Evolutionary conservation across 495 filamentous ascomycete species (phyloP), one percentile per base, ranked within the genome.

Genomic region (Hypoxylon rickii): DNA sequence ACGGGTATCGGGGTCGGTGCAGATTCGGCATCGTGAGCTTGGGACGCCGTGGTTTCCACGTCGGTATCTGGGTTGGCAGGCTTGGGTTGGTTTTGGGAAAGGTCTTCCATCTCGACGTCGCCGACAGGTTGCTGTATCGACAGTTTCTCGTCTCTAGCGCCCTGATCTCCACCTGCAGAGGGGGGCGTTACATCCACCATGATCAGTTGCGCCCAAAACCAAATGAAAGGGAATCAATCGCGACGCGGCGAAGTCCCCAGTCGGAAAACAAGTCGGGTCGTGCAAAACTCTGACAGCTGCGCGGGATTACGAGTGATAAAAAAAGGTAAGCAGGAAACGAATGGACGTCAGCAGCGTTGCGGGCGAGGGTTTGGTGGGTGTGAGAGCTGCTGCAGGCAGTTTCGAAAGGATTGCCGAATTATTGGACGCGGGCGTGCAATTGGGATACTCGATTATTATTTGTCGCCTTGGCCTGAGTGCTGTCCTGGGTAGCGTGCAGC

Each of bases 21-120:
- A 41, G 60, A 49, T n/a, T 55, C 60, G 44, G 40, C 26, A 40
- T 59, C 54, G 43, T 61, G 63, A 38, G 39, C 55, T 45, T 55
- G 53, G 11, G 59, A 22, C 5, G 42, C 43, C 11, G 59, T 19
- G 17, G 17, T 33, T 45, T 59, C 17, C 29, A 11, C 24, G 22
- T 61, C 46, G 24, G 50, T 44, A 17, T 64, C 56, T 37, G 63
- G 52, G 26, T 63, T 63, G 24, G 53, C 43, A 36, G 60, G 53
- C 32, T 66, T 51, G 6, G 63, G 57, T 20, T 64, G 44, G 36
- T 44, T 29, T 39, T 64, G 49, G 4, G 66, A 61, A 33, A 69
- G 47, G 53, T 66, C 63, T 45, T 69, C 60, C 66, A 69, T 69
- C 37, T 69, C 66, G 3, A 69, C 52, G 34, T 64, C 66, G 26